These are phyloP conservation scores for Mrakia blollopis DNA, from an alignment of 768 basidiomycete genomes.

Conservation along the genomic window DNA sequence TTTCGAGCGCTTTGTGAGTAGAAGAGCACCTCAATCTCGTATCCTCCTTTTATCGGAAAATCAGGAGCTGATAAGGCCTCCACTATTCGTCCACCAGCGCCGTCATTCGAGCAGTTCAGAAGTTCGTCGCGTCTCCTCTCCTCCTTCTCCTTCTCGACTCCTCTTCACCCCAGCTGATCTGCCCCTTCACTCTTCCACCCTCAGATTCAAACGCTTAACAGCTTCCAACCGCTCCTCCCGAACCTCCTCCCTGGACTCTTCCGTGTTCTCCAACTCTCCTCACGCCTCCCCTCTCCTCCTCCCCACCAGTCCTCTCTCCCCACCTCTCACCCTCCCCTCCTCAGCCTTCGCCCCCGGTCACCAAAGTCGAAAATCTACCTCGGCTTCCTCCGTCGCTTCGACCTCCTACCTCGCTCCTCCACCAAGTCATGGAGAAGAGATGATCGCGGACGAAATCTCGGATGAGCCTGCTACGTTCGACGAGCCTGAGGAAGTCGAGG, in stretches of 20 bases:
- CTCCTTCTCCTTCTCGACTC: conserved; percentile 6
- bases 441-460: conserved; percentile 6
- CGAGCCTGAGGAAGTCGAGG: neutral
- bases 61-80: too few relatives aligned
- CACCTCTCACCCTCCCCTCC: neutral
- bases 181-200: neutral
- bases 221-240: conserved; percentile 15
- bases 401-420: conserved; percentile 1
- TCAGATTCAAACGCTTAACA: conserved; percentile 1
- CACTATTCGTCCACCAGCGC: conserved; percentile 34
- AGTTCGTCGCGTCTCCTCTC: conserved; percentile 33
- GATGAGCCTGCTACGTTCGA: neutral
- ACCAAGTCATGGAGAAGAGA: neutral
- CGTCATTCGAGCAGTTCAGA: conserved; percentile 43
- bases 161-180: conserved; percentile 21
- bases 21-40: too few relatives aligned
- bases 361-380: neutral
- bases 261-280: conserved; percentile 7
- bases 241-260: conserved; percentile 12
- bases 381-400: neutral
- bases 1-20: conserved; percentile 44
- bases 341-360: neutral
- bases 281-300: neutral
- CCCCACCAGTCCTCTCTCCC: neutral
- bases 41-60: too few relatives aligned